Evolutionary conservation across 2,329 filamentous ascomycete species (phyloP).

Genomic region (Epichloe gansuensis): DNA sequence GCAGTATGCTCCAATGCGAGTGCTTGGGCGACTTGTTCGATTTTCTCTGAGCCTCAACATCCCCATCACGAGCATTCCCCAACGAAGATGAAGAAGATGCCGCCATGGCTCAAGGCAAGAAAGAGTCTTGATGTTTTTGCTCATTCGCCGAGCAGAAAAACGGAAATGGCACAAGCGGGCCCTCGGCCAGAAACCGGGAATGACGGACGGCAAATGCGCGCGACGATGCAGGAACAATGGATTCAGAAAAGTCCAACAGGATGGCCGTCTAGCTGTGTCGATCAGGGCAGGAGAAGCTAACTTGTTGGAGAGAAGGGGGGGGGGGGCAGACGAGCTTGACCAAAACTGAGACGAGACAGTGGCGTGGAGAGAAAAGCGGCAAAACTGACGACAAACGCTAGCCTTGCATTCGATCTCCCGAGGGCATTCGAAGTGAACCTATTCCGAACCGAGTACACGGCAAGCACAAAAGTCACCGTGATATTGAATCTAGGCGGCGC

Average conservation of each 20-base stretch:
- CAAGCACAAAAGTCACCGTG: too few species aligned
- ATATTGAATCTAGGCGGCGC: too few species aligned
- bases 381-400: too few species aligned
- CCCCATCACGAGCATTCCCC: constrained; percentile 17
- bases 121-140: too few species aligned
- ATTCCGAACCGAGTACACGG: too few species aligned
- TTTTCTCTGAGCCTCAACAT: constrained; percentile 29
- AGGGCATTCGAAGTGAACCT: too few species aligned
- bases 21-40: constrained; percentile 16
- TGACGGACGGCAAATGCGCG: background rate
- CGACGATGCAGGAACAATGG: background rate
- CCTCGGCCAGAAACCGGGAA: background rate
- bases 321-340: too few species aligned
- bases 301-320: too few species aligned
- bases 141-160: background rate
- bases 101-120: constrained; percentile 4
- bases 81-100: background rate
- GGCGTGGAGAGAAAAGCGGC: too few species aligned
- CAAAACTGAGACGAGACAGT: too few species aligned
- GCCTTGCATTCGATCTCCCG: too few species aligned
- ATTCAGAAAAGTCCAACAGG: background rate
- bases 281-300: background rate
- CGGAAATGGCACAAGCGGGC: background rate
- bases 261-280: too few species aligned
- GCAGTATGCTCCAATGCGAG: constrained; percentile 38